Conservation (phyloP, 2,329 filamentous ascomycete species). For the Stenocarpella maydis region DNA sequence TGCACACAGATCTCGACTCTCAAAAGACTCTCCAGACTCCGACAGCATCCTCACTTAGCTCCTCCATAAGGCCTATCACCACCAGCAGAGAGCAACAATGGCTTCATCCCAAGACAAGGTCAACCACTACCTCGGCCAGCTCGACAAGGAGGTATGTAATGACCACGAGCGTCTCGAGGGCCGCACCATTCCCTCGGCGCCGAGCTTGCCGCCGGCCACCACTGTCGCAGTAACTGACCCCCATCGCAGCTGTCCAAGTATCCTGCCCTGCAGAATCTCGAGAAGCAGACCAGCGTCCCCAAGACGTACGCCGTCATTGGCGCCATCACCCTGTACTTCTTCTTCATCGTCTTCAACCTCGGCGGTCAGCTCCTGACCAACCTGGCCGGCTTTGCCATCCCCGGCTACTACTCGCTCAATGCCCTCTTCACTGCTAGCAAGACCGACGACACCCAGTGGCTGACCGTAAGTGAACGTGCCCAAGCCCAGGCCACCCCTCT, state of each 20-base stretch:
- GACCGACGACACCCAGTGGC: slow-evolving; percentile 83
- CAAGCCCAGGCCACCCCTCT: not conserved
- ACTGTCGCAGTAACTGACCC: slow-evolving; percentile 13
- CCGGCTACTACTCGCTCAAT: slow-evolving; percentile 83
- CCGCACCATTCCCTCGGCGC: slow-evolving; percentile 19
- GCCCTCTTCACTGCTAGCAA: slow-evolving; percentile 78
- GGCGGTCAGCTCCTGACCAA: slow-evolving; percentile 89
- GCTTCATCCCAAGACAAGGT: slow-evolving; percentile 78
- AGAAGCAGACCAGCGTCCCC: slow-evolving; percentile 83
- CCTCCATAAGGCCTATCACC: slow-evolving; percentile 11
- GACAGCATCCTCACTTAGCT: slow-evolving; percentile 36
- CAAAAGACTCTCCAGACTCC: slow-evolving; percentile 30
- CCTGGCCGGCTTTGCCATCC: slow-evolving; percentile 82
- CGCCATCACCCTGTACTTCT: slow-evolving; percentile 81
- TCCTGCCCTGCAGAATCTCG: slow-evolving; percentile 82
- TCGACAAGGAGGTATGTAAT: slow-evolving; percentile 79
- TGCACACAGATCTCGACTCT: slow-evolving; percentile 20
- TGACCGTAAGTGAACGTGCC: slow-evolving; percentile 65
- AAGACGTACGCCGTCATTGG: slow-evolving; percentile 87
- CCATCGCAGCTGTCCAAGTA: slow-evolving; percentile 80
- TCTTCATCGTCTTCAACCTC: slow-evolving; percentile 92
- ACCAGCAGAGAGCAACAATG: slow-evolving; percentile 62
- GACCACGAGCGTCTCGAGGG: slow-evolving; percentile 19
- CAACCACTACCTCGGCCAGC: slow-evolving; percentile 77
- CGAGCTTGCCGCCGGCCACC: not conserved